Conservation (phyloP, 2,329 filamentous ascomycete species). For the Zymoseptoria brevis region DNA sequence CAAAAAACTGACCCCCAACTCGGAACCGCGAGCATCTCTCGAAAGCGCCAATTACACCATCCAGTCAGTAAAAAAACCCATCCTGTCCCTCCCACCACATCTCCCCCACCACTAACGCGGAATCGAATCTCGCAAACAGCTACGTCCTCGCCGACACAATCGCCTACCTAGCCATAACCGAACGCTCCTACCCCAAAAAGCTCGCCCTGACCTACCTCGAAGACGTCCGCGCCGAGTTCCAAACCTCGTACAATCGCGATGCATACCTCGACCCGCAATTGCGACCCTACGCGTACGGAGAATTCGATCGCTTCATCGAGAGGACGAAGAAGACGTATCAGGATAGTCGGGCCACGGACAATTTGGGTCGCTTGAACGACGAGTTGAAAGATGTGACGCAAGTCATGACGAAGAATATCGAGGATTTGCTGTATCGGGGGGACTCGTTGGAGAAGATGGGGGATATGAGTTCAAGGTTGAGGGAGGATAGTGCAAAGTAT, state of each 20-base stretch:
- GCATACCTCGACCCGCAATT: constrained; percentile 68
- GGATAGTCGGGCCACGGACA: constrained; percentile 81
- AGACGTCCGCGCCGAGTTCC: constrained; percentile 86
- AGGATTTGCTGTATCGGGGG: constrained; percentile 89
- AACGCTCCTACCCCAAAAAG: constrained; percentile 90
- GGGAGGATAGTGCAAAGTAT: constrained; percentile 95
- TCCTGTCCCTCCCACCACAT: too few relatives aligned
- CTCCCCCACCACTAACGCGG: constrained; percentile 13
- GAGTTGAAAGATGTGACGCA: constrained; percentile 96
- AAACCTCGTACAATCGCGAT: constrained; percentile 65
- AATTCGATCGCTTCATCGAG: constrained; percentile 95
- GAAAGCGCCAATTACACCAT: constrained; percentile 76
- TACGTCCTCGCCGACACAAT: constrained; percentile 78
- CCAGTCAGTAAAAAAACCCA: constrained; percentile 49
- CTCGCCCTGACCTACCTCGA: constrained; percentile 96
- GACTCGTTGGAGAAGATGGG: constrained; percentile 95
- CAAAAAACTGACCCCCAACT: constrained; percentile 77
- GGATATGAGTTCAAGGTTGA: too few relatives aligned
- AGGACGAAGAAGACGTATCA: constrained; percentile 91
- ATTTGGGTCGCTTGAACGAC: constrained; percentile 91
- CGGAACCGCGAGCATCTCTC: constrained; percentile 85
- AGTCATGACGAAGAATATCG: constrained; percentile 99
- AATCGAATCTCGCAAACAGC: constrained; percentile 47
- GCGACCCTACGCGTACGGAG: constrained; percentile 92
- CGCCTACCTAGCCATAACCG: constrained; percentile 89